phyloP scores from a whole-genome alignment of 2,329 filamentous ascomycete species.

The Pseudogymnoascus sp. region DNA sequence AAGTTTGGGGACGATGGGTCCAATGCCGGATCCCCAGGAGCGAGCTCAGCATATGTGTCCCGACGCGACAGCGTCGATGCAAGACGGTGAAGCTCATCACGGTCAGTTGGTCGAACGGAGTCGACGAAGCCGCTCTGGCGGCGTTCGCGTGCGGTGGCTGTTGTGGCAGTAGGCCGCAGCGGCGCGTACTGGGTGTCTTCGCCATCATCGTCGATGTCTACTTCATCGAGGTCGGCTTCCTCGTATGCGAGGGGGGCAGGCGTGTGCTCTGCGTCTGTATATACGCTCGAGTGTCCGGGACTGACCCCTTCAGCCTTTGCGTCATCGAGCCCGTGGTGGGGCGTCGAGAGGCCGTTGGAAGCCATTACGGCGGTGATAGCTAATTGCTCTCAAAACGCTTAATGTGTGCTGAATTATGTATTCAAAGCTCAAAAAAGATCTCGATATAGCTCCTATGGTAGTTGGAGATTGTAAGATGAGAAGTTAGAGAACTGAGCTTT shows the following conservation, averaged over 20 bases:
- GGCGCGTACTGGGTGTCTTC: neutral
- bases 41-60: slow-evolving; percentile 30
- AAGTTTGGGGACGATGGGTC: slow-evolving; percentile 44
- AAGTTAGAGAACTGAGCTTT: neutral
- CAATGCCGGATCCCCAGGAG: slow-evolving; percentile 38
- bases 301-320: neutral
- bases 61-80: slow-evolving; percentile 18
- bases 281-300: neutral
- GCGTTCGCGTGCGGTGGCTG: neutral
- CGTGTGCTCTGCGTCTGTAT: neutral
- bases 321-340: neutral
- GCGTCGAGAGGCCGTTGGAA: neutral
- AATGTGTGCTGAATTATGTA: neutral
- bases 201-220: neutral
- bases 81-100: slow-evolving; percentile 21
- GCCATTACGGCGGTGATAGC: neutral
- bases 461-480: neutral
- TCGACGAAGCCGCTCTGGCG: neutral
- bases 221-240: neutral
- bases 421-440: neutral
- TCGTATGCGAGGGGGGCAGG: neutral
- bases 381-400: neutral
- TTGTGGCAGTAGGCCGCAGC: neutral
- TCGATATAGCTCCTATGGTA: neutral
- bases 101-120: slow-evolving; percentile 15